A percentile compares a stretch with the other conserved stretches of the same genome.
phyloP scores from a whole-genome alignment of 2,329 filamentous ascomycete genomes.

The Herpotrichia juniperi region DNA sequence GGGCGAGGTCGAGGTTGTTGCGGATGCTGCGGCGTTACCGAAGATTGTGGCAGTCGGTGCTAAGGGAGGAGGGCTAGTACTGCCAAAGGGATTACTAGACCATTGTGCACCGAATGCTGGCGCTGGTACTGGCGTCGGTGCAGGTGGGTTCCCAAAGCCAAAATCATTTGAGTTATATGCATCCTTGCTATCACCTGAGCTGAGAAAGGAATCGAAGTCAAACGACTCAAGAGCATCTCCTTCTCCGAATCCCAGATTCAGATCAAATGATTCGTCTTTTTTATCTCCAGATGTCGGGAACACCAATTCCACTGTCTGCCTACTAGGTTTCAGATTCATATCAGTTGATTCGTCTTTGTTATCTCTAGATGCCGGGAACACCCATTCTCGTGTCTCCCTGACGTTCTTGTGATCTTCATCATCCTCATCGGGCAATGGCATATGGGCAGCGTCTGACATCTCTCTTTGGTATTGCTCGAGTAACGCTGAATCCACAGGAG shows the following conservation, averaged over 20 bases:
- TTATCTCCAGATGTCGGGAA: neutral
- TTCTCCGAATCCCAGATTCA: neutral
- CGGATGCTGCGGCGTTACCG: neutral
- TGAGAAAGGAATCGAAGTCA: neutral
- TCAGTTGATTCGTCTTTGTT: too few species aligned
- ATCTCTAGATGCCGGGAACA: too few species aligned
- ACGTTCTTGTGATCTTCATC: too few species aligned
- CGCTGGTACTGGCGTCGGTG: neutral
- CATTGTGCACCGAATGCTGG: neutral
- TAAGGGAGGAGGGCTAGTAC: too few species aligned
- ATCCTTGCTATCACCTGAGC: neutral
- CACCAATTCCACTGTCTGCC: too few species aligned
- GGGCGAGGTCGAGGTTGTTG: neutral
- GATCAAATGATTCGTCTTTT: neutral
- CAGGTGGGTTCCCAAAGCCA: conserved; percentile 31
- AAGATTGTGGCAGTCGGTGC: too few species aligned
- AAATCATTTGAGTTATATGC: neutral
- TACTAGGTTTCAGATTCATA: too few species aligned
- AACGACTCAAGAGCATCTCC: neutral
- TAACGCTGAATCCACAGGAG: neutral
- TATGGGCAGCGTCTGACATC: too few species aligned
- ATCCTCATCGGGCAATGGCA: too few species aligned
- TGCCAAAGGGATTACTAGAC: too few species aligned
- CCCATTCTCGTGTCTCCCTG: too few species aligned
- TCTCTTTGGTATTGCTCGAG: too few species aligned